Evolutionary conservation across 495 filamentous ascomycete genomes (phyloP), one percentile per base, ranked within the genome.

Genomic region (Cercophora scortea): DNA sequence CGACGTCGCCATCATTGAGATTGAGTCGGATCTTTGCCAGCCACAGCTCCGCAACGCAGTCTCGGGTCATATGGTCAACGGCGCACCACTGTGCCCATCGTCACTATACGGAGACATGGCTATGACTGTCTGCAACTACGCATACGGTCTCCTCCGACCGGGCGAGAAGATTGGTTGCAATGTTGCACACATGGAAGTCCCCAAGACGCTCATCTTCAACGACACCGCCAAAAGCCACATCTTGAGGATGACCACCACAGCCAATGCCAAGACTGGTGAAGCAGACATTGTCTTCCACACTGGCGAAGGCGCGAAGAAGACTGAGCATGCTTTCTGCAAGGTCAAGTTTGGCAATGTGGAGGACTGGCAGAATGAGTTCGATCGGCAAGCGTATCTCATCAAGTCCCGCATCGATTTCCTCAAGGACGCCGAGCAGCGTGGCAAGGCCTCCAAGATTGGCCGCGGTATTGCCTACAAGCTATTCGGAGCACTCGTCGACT

Each of bases 31-130:
- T 45, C 72, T 90, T 40, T 67, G 71, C 18, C 72, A 83, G 43
- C 74, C 79, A 10, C 76, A 82, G 15, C 71, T 92, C 35, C 72
- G 77, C 43, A 71, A 75, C 9, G 73, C 81, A 11, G 81, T 88
- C 47, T 70, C 77, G 19, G 87, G 87, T n/a, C 87, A 92, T 63
- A 69, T 80, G 49, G 85, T 89, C 56, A 89, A 92, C 59, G 83
- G 82, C 13, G 63, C 70, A 17, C 56, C 64, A 2, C 64, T 80
- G 10, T 78, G 72, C 40, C 75, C 77, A 4, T 77, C 75, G 19
- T 80, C 84, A 3, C 67, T 90, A 1, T 90, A 89, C 53, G 86
- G 81, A 25, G 88, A 92, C 64, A 88, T 89, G 72, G 86, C 85
- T 11, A 77, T 88, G 53, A 90, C 87, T 0, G 67, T 88, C 40